Evolutionary conservation across 352 stramenopile genomes (phyloP).

Genomic region (Lagenidium sp.): DNA sequence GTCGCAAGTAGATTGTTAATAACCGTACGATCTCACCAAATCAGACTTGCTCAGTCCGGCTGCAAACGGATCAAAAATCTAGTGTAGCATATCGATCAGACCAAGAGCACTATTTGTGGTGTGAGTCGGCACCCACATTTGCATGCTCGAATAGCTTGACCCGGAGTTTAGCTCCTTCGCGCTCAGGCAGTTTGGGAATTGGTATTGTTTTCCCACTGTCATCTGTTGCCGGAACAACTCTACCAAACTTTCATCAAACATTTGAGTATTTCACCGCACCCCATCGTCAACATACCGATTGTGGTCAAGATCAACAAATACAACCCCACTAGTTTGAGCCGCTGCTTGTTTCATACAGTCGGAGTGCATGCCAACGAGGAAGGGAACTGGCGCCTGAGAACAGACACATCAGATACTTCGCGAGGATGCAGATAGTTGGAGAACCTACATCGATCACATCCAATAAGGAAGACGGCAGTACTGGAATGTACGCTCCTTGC

Average conservation of each 20-base stretch:
- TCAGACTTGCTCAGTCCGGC: constrained; percentile 61
- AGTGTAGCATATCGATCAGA: no score
- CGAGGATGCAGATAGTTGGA: not conserved
- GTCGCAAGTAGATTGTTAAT: not conserved
- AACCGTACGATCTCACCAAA: constrained; percentile 22
- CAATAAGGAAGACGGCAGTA: constrained; percentile 87
- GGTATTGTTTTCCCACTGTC: constrained; percentile 42
- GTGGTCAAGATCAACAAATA: constrained; percentile 94
- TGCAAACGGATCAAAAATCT: constrained; percentile 81
- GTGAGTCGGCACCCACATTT: constrained; percentile 20
- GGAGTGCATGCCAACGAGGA: constrained; percentile 88
- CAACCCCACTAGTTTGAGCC: constrained; percentile 68
- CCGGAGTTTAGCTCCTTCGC: constrained; percentile 50
- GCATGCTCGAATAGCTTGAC: constrained; percentile 52
- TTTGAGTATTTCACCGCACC: no score
- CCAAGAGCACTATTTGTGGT: not conserved
- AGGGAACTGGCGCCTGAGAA: constrained; percentile 87
- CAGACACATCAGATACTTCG: not conserved
- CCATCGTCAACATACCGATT: constrained; percentile 74
- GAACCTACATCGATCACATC: constrained; percentile 89
- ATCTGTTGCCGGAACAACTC: constrained; percentile 67
- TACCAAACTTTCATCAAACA: no score
- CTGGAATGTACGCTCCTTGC: constrained; percentile 92
- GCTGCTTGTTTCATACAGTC: constrained; percentile 59
- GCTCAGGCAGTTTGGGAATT: constrained; percentile 69